Evolutionary conservation across 441 rosid genomes (phyloP), one percentile per base, ranked within the genome.

Genomic region (Capsella rubella): DNA sequence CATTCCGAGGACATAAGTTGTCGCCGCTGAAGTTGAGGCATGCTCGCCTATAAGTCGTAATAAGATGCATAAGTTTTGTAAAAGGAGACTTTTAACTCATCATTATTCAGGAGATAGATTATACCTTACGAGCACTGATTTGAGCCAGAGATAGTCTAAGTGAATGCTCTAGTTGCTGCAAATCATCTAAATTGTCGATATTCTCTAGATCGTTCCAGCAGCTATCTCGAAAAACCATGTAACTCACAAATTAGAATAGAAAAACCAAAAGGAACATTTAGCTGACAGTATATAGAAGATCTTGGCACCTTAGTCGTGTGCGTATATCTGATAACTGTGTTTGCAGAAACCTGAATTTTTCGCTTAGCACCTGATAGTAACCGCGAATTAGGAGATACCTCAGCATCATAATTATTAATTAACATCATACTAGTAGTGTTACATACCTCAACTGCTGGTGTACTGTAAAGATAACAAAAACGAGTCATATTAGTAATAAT

Each of bases 401-500:
- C 16, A 59, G 1, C 18, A 57, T 29, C 8, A 46, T 25, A 7
- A 73, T 21, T 28, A 14, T 35, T 25, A 7, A 73, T 21, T 28
- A 14, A 46, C 16, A 50, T 40, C 54, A 39, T 15, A 11, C n/a
- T 6, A 64, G 14, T 69, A 25, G 59, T 47, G 58, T 34, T 50
- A 28, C 78, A 54, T 88, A 90, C 97, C 97, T 90, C 96, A 42
- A 78, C 15, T 67, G 88, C 81, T 76, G 81, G 92, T 74, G 86
- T 81, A 67, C 97, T 92, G 96, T 75, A 82, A 82, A 79, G 16
- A 58, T 25, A 4, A 56, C 59, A 34, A 64, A 58, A 78, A 57
- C 58, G 18, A 75, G 54, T 8, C 52, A 63, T 52, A 78, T 72
- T 12, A 64, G 40, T 47, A 52, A 64, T 12, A 52, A 64, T 31